Percentiles rank a stretch among this genome's conserved stretches.
Evolutionary conservation across 78 protist species (phyloP).

Genomic region (Pigoraptor vietnamica): DNA sequence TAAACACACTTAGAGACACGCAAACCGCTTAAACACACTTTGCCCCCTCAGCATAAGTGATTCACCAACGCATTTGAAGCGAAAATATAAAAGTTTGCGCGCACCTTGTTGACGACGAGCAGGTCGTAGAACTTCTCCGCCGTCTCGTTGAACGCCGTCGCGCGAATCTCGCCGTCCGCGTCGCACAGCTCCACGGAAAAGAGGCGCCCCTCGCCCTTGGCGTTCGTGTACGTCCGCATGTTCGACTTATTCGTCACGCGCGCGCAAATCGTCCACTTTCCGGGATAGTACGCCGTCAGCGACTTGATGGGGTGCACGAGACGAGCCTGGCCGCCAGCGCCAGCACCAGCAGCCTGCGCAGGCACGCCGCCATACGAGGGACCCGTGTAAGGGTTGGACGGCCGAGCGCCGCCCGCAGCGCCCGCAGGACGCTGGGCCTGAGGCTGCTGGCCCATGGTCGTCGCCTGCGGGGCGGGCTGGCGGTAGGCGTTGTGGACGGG

Average conservation of each 20-base stretch:
- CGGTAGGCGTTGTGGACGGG: no score
- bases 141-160: background rate
- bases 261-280: background rate
- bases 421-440: no score
- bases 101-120: background rate
- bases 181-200: background rate
- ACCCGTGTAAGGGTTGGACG: background rate
- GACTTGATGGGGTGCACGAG: background rate
- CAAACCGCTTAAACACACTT: no score
- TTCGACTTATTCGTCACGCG: background rate
- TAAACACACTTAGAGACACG: no score
- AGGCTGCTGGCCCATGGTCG: no score
- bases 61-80: no score
- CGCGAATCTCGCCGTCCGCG: background rate
- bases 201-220: background rate
- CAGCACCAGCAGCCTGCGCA: background rate
- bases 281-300: background rate
- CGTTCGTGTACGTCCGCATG: background rate
- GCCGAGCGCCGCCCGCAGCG: background rate
- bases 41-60: no score
- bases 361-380: background rate
- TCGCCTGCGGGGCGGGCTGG: no score
- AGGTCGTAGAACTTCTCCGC: background rate
- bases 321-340: background rate
- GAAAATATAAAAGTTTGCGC: background rate